A percentile compares a stretch with the other conserved stretches of the same genome.
Evolutionary conservation across 345 rosid genomes (phyloP).

Genomic region (Draba incana): DNA sequence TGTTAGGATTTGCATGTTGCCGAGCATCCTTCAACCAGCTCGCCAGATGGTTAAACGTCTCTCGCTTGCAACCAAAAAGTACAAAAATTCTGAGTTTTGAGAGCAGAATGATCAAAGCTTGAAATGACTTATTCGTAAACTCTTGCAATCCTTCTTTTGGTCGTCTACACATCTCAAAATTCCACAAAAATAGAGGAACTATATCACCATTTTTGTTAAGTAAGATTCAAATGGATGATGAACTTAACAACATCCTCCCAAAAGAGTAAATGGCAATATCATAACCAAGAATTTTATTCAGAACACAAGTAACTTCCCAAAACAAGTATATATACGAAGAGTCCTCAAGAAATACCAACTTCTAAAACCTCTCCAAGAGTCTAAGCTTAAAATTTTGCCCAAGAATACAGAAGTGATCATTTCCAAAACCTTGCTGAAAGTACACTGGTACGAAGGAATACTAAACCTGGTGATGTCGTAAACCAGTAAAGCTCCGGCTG

Average conservation of each 20-base stretch:
- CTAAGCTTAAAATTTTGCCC: slow-evolving; percentile 18
- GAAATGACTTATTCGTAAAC: neutral
- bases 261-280: slow-evolving; percentile 4
- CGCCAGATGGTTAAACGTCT: slow-evolving; percentile 96
- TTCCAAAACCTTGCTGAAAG: neutral
- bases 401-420: neutral
- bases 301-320: slow-evolving; percentile 1
- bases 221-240: no score
- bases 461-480: slow-evolving; percentile 92
- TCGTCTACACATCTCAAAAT: neutral
- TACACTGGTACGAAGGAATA: neutral
- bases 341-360: neutral
- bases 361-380: neutral
- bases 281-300: slow-evolving; percentile 13
- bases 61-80: slow-evolving; percentile 61
- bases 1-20: slow-evolving; percentile 98
- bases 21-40: slow-evolving; percentile 99
- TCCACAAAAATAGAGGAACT: neutral
- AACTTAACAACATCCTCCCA: neutral
- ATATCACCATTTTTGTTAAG: no score
- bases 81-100: neutral
- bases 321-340: neutral
- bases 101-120: slow-evolving; percentile 8
- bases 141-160: neutral
- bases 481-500: slow-evolving; percentile 97